phyloP scores from a whole-genome alignment of 2,329 filamentous ascomycete genomes.

The Aspergillus fischeri region DNA sequence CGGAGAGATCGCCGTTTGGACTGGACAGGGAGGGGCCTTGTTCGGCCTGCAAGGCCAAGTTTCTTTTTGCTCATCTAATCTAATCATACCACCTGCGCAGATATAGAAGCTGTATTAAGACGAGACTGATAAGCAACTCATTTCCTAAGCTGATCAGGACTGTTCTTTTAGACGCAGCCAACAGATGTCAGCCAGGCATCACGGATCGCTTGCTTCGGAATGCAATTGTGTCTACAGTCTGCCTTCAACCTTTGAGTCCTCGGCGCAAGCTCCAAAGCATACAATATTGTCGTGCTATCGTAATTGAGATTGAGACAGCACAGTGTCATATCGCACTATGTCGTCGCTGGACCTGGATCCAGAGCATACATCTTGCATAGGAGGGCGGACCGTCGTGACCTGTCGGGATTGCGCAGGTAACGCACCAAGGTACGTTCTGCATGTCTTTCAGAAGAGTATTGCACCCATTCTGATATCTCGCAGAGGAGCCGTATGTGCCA shows the following conservation, averaged over 20 bases:
- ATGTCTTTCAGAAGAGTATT: background rate
- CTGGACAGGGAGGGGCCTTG: slow-evolving; percentile 16
- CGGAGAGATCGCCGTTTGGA: slow-evolving; percentile 8
- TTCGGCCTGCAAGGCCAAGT: slow-evolving; percentile 7
- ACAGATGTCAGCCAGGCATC: background rate
- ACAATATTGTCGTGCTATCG: background rate
- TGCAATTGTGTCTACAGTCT: background rate
- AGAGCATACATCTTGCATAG: slow-evolving; percentile 29
- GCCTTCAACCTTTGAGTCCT: background rate
- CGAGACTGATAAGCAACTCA: background rate
- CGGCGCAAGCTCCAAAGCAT: background rate
- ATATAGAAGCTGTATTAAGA: background rate
- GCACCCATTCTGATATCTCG: background rate
- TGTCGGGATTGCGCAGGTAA: slow-evolving; percentile 36
- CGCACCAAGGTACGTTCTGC: slow-evolving; percentile 29
- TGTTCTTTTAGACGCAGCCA: background rate
- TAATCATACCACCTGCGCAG: background rate
- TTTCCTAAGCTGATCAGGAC: background rate
- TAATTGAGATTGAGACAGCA: background rate
- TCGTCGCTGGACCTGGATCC: slow-evolving; percentile 26
- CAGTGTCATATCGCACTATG: background rate
- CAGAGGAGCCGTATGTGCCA: slow-evolving; percentile 24
- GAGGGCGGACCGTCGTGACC: slow-evolving; percentile 30
- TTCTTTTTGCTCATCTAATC: slow-evolving; percentile 1
- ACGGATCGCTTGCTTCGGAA: background rate